Base-by-base conservation (phyloP, 2,329 filamentous ascomycete species). In the Curvularia sp. region DNA sequence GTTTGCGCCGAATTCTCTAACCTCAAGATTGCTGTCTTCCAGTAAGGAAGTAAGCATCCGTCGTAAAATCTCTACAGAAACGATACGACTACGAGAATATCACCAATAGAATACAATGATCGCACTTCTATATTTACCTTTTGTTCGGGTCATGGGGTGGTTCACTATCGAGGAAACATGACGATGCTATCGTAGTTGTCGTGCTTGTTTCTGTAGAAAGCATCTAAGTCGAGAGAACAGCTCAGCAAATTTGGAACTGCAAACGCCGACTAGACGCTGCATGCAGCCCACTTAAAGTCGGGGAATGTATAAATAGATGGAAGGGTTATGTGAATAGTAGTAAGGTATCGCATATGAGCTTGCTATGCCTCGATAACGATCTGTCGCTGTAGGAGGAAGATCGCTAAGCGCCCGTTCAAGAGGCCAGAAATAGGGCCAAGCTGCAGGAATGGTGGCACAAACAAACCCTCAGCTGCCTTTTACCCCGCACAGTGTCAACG, bases 11-110 rank as follows among this genome's bases (percentile, higher is more conserved):
- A 43, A 30, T 43, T 46, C 39, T 42, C 48, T 43, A 49, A 50
- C 38, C 42, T 46, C 48, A 31, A 49, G 24, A 46, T 46, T 60
- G 13, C 55, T 22, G n/a, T 46, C 58, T 63, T 28, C 42, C 9
- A 28, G 24, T 24, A n/a, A 44, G 42, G 62, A 53, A 53, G 55
- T 50, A 50, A 55, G 35, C 42, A 53, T 55, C 49, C 43, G 41
- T 30, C 31, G 33, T 55, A 48, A 43, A 20, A 43, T 28, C 31
- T 44, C 38, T 49, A n/a, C 8, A 26, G 15, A 8, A 44, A 6
- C 4, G 24, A 44, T 58, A 42, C 42, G 47, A 49, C 46, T 51
- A 56, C 22, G 10, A 43, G 6, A 22, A 13, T 10, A 8, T 12
- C 22, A 13, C 20, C 41, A 5, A 13, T 26, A 8, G 24, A 0